Conservation (phyloP, 73 alveolate genomes). For the Loxodes magnus region DNA sequence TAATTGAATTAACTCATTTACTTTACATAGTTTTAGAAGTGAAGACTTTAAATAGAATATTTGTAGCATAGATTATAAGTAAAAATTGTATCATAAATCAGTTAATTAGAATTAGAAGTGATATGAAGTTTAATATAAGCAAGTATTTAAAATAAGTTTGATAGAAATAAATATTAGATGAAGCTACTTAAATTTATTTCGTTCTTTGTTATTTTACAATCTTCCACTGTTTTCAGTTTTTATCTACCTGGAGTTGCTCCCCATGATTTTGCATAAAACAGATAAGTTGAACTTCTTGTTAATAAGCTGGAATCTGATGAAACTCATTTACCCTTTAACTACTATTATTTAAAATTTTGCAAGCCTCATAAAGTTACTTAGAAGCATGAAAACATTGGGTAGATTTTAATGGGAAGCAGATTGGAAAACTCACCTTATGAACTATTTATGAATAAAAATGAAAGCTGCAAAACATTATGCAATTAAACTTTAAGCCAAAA, state of each 20-base stretch:
- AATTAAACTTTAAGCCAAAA: neutral
- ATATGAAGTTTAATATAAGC: too few relatives aligned
- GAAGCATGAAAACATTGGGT: conserved; percentile 25
- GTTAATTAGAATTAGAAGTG: too few relatives aligned
- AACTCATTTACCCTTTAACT: conserved; percentile 29
- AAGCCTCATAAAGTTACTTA: conserved; percentile 1
- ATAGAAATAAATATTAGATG: too few relatives aligned
- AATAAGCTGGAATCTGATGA: conserved; percentile 1
- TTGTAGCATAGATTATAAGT: too few relatives aligned
- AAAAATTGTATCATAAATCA: too few relatives aligned
- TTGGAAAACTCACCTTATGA: conserved; percentile 17
- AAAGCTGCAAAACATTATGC: conserved; percentile 3
- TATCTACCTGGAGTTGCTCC: conserved; percentile 10
- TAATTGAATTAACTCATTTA: too few relatives aligned
- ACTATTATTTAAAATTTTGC: conserved; percentile 18
- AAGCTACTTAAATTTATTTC: too few relatives aligned
- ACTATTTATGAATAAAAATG: neutral
- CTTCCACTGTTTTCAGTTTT: too few relatives aligned
- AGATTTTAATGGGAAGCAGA: conserved; percentile 15
- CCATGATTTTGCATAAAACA: neutral
- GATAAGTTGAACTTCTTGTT: neutral
- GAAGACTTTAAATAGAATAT: too few relatives aligned
- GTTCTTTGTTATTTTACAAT: too few relatives aligned
- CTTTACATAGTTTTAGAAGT: too few relatives aligned
- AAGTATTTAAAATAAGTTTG: too few relatives aligned